Conservation (phyloP, 192 early-diverging fungal species). For the Backusella circina region DNA sequence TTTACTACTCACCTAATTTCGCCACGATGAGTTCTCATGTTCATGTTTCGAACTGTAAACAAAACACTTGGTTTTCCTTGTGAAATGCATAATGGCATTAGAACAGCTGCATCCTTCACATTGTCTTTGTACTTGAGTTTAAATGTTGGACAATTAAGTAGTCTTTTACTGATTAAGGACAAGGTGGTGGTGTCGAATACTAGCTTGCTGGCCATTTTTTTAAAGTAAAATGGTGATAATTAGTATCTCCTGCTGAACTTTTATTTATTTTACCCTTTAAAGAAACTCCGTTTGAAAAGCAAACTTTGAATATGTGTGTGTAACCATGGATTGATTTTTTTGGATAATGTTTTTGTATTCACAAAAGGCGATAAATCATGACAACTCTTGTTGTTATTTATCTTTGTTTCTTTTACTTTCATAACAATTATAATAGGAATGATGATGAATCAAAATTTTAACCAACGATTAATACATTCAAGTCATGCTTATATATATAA, state of each 20-base stretch:
- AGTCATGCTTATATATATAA: not conserved
- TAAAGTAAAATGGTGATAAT: not conserved
- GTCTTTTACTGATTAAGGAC: slow-evolving; percentile 13
- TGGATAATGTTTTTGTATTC: too few species aligned
- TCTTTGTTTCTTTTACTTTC: too few species aligned
- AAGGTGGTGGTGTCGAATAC: slow-evolving; percentile 14
- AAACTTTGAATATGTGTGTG: too few species aligned
- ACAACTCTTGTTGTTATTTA: too few species aligned
- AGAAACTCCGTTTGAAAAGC: not conserved
- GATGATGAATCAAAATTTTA: not conserved
- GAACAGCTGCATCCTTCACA: slow-evolving; percentile 32
- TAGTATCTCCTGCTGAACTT: not conserved
- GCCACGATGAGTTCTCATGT: slow-evolving; percentile 69
- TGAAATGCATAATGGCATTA: slow-evolving; percentile 56
- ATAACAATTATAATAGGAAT: not conserved
- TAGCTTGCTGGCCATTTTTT: not conserved
- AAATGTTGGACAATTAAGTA: slow-evolving; percentile 22
- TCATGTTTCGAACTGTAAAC: slow-evolving; percentile 69
- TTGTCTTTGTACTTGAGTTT: slow-evolving; percentile 21
- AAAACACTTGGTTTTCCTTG: slow-evolving; percentile 62
- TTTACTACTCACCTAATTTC: slow-evolving; percentile 59
- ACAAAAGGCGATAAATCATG: too few species aligned
- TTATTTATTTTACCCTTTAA: not conserved
- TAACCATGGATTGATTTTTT: too few species aligned
- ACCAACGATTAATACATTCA: not conserved